Base-by-base conservation (phyloP, 352 stramenopile species). In the Pythium aristosporum region DNA sequence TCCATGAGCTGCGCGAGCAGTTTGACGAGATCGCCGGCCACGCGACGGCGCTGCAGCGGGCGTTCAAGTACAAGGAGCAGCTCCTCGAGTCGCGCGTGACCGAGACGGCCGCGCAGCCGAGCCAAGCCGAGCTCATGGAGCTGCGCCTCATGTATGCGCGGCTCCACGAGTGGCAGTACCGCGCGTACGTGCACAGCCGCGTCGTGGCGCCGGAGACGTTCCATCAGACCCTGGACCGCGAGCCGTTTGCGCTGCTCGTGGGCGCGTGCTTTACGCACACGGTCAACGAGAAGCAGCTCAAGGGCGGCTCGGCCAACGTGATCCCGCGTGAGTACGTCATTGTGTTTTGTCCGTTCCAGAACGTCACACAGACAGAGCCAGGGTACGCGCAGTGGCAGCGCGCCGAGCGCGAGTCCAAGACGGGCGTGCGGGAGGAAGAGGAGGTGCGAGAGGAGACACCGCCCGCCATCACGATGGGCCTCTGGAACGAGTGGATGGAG, bases 301-400 rank as follows among this genome's bases (percentile, higher is more conserved):
- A 92, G 48, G 85, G 85, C 32, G 85, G 82, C 41, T 87, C 83
- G 0, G 76, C 80, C 52, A 94, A 91, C 66, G 82, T 91, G 13
- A 76, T 94, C 21, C 82, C 85, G 51, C 68, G 83, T 23, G 72
- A 78, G 53, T 77, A 75, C 61, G 50, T 74, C 18, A 83, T 91
- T 58, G 69, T 77, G 13, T 61, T 91, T 49, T 92, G 83, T 60
- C 85, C 85, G 30, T 94, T 94, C 67, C 79, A 91, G 61, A 94
- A 94, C 68, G 42, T 91, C 52, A 88, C 85, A 16, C 83, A 92
- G 72, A 82, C 69, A 21, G 85, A 94, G 48, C 80, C 83, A 25
- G 60, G 23, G 15, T 92, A 92, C 60, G 60, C 67, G 0, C 43
- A 58, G 51, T 92, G 85, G 85, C 67, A 74, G 13, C 70, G 68